A percentile compares a stretch with the other conserved stretches of the same genome.
Conservation (phyloP, 805 yeast genomes). For the Nakazawaea pomicola region DNA sequence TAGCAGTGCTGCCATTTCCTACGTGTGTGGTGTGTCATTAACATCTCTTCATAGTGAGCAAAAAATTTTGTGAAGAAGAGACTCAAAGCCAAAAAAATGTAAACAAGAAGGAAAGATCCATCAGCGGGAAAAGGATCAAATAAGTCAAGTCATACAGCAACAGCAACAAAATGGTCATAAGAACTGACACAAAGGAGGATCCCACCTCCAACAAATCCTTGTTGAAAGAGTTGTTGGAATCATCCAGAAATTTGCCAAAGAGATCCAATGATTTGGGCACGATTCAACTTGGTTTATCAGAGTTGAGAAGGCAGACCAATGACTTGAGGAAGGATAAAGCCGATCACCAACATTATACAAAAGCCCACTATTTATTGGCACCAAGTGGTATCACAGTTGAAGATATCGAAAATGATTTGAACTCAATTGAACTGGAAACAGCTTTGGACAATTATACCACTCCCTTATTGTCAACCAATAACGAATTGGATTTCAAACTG, state of each 20-base stretch:
- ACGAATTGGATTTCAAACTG: conserved; percentile 37
- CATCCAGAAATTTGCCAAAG: conserved; percentile 70
- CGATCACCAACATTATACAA: conserved; percentile 43
- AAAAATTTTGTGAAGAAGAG: not conserved
- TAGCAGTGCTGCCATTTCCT: not conserved
- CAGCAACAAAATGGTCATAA: not conserved
- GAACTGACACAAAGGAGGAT: conserved; percentile 2
- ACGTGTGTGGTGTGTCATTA: not conserved
- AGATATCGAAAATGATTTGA: conserved; percentile 63
- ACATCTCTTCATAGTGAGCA: not conserved
- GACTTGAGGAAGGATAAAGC: conserved; percentile 44
- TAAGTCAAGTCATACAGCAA: too few relatives aligned
- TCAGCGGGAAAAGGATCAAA: too few relatives aligned
- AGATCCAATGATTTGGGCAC: conserved; percentile 66
- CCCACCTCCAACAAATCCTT: conserved; percentile 14
- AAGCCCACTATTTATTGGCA: conserved; percentile 85
- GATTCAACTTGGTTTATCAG: conserved; percentile 73
- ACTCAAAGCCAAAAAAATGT: not conserved
- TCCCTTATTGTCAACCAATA: not conserved
- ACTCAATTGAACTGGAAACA: conserved; percentile 28
- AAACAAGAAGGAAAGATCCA: not conserved
- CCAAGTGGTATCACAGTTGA: conserved; percentile 86
- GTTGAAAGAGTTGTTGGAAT: conserved; percentile 70
- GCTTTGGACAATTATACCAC: not conserved
- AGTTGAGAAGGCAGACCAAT: conserved; percentile 65